Percentiles rank a stretch among this genome's conserved stretches.
Evolutionary conservation across 106 monocot species (phyloP).

Genomic region (Ottelia alismoides): DNA sequence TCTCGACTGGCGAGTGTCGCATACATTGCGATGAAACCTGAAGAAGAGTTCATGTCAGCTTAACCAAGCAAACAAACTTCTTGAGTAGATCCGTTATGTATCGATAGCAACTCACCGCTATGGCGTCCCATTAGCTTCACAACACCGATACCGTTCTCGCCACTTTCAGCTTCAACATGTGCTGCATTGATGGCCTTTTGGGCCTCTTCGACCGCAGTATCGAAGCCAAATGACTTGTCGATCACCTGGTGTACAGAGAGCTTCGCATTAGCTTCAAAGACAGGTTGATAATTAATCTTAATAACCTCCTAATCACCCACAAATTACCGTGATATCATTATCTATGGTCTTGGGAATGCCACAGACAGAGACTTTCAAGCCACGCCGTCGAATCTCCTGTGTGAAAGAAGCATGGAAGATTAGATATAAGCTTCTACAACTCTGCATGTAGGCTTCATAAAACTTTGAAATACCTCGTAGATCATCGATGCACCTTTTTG

Average conservation of each 20-base stretch:
- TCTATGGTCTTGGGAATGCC: slow-evolving; percentile 72
- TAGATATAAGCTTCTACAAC: no score
- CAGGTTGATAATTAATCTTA: no score
- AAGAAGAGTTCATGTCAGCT: no score
- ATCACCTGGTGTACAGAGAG: slow-evolving; percentile 23
- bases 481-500: slow-evolving; percentile 71
- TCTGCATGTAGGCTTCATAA: no score
- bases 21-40: slow-evolving; percentile 73
- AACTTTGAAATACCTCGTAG: no score
- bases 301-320: no score
- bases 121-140: slow-evolving; percentile 52
- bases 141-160: slow-evolving; percentile 46
- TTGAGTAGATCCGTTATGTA: no score
- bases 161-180: slow-evolving; percentile 54
- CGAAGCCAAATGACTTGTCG: slow-evolving; percentile 56
- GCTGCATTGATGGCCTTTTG: slow-evolving; percentile 56
- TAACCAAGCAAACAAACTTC: no score
- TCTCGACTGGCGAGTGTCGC: slow-evolving; percentile 76
- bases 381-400: slow-evolving; percentile 48
- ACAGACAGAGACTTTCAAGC: slow-evolving; percentile 44
- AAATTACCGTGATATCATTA: slow-evolving; percentile 59
- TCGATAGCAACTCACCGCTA: slow-evolving; percentile 43
- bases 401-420: no score
- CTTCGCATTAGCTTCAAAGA: no score
- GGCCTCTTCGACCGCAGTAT: slow-evolving; percentile 54